Percentiles rank a stretch among this genome's conserved stretches.
These are phyloP conservation scores for Phoma sp. DNA, from an alignment of 2,329 filamentous ascomycete species.

Conservation along the genomic window DNA sequence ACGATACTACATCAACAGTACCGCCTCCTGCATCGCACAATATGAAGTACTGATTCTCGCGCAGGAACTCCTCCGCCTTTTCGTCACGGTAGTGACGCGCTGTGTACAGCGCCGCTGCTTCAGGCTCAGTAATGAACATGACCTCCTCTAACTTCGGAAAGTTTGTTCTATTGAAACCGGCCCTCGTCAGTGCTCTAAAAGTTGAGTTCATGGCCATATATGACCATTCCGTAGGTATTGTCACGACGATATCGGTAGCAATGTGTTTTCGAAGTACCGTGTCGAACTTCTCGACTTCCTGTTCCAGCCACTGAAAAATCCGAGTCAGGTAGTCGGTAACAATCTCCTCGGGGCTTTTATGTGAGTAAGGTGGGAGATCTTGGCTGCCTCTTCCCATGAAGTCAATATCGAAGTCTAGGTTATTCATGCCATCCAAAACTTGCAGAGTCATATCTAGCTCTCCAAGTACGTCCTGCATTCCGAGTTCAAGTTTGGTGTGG, in stretches of 20 bases:
- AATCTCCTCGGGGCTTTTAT: slow-evolving; percentile 35
- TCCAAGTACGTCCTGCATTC: slow-evolving; percentile 24
- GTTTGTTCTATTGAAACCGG: slow-evolving; percentile 35
- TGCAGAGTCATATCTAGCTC: slow-evolving; percentile 39
- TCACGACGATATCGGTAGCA: slow-evolving; percentile 39
- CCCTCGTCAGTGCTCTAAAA: slow-evolving; percentile 30
- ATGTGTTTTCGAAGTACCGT: slow-evolving; percentile 10
- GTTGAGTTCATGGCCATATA: slow-evolving; percentile 40
- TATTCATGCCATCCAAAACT: slow-evolving; percentile 37
- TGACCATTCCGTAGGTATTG: slow-evolving; percentile 36
- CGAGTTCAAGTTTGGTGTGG: slow-evolving; percentile 42
- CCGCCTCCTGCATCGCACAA: slow-evolving; percentile 30
- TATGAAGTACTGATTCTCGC: slow-evolving; percentile 23
- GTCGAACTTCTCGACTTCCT: slow-evolving; percentile 19
- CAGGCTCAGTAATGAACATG: slow-evolving; percentile 37
- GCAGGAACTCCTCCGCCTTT: slow-evolving; percentile 20
- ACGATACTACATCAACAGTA: slow-evolving; percentile 34
- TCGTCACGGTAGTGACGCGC: slow-evolving; percentile 29
- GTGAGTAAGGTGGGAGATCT: slow-evolving; percentile 28
- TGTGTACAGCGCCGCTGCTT: slow-evolving; percentile 41
- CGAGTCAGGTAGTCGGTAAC: slow-evolving; percentile 38
- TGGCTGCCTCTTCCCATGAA: slow-evolving; percentile 6
- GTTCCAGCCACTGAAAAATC: slow-evolving; percentile 25
- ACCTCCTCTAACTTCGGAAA: slow-evolving; percentile 35
- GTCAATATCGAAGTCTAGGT: slow-evolving; percentile 27